Evolutionary conservation across 192 early-diverging fungal species (phyloP).

Genomic region (Podila clonocystis): DNA sequence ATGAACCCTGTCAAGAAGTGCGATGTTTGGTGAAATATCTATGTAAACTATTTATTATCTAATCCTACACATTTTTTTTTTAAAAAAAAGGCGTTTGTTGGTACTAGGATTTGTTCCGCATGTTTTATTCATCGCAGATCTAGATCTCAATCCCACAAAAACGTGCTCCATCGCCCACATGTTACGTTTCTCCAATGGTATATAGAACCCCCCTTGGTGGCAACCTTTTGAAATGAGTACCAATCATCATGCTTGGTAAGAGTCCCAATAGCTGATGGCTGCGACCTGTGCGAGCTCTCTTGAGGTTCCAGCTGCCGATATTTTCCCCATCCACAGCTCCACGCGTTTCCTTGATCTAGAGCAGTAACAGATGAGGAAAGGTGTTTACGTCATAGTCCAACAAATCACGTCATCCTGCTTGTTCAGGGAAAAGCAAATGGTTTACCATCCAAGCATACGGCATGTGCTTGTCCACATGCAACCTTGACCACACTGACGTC

Average conservation of each 20-base stretch:
- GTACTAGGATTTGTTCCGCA: no score
- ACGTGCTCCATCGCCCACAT: constrained; percentile 30
- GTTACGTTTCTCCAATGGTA: neutral
- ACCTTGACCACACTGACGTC: constrained; percentile 36
- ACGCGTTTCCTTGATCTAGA: constrained; percentile 22
- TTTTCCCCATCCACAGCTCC: constrained; percentile 51
- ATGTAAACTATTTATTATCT: no score
- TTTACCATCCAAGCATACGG: constrained; percentile 46
- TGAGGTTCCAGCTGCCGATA: constrained; percentile 29
- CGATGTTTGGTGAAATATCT: no score
- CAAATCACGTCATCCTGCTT: neutral
- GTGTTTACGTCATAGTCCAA: neutral
- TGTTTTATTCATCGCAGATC: no score
- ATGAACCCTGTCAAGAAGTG: no score
- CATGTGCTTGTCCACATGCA: constrained; percentile 47
- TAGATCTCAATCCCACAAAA: neutral
- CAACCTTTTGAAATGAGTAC: constrained; percentile 4
- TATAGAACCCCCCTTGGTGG: neutral
- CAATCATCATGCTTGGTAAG: neutral
- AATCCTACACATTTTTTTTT: no score
- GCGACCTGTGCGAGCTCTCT: neutral
- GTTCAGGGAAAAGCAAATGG: neutral
- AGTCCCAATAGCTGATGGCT: neutral
- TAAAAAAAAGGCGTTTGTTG: no score
- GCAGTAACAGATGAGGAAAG: neutral